Conservation (phyloP, 306 rosid genomes). For the Vigna trinervia region DNA sequence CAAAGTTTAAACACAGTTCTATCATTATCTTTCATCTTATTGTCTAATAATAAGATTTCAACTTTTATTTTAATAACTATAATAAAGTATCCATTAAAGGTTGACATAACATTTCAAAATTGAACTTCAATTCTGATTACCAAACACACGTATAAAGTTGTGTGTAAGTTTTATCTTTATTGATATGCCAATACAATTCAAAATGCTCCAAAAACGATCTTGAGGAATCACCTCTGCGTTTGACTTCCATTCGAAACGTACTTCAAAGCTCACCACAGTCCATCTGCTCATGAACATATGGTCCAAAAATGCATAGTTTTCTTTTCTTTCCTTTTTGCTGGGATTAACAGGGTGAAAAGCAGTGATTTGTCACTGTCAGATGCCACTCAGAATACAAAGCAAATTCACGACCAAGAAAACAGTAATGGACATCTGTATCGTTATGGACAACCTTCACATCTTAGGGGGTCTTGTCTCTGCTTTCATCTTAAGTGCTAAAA, state of each 20-base stretch:
- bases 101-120: background rate
- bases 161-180: background rate
- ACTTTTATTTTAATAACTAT: background rate
- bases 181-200: background rate
- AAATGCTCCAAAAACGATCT: background rate
- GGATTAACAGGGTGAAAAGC: background rate
- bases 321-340: background rate
- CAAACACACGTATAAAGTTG: background rate
- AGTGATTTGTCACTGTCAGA: background rate
- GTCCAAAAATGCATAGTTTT: constrained; percentile 6
- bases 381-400: background rate
- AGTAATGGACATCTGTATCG: background rate
- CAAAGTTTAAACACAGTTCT: background rate
- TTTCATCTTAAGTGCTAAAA: constrained; percentile 9
- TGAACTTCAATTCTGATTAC: background rate
- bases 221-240: constrained; percentile 13
- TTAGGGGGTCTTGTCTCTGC: background rate
- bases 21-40: background rate
- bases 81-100: background rate
- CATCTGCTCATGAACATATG: background rate
- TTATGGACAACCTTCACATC: background rate
- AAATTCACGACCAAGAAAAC: background rate
- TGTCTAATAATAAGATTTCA: background rate
- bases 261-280: background rate
- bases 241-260: background rate